These are phyloP conservation scores for Gastrodia elata DNA, from an alignment of 106 monocot genomes.

Conservation along the genomic window DNA sequence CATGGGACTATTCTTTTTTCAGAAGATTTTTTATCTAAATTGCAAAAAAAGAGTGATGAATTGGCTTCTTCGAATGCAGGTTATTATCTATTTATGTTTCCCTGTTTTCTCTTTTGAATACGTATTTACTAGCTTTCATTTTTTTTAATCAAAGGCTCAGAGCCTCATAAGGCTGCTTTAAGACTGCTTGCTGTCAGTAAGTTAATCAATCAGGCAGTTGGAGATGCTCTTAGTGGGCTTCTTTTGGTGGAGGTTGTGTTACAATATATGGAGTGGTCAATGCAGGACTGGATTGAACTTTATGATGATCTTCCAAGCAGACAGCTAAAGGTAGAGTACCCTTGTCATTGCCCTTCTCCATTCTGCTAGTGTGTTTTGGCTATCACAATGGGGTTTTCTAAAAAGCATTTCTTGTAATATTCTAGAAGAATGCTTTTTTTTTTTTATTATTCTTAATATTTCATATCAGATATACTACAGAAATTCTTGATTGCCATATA, in stretches of 20 bases:
- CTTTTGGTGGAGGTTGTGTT: constrained; percentile 85
- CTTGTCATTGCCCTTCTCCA: neutral
- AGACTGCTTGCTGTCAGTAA: constrained; percentile 69
- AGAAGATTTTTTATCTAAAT: constrained; percentile 29
- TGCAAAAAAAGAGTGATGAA: constrained; percentile 35
- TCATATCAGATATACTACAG: too few relatives aligned
- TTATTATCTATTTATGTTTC: constrained; percentile 15
- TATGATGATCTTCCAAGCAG: constrained; percentile 86
- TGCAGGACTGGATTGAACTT: constrained; percentile 64
- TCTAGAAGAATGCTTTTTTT: too few relatives aligned
- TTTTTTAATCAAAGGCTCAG: constrained; percentile 36
- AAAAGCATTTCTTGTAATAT: neutral
- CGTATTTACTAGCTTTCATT: neutral
- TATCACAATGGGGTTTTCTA: neutral
- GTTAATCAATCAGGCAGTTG: constrained; percentile 86
- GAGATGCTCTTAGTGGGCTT: constrained; percentile 87
- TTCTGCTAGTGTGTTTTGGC: neutral
- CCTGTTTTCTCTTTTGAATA: neutral
- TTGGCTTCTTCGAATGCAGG: constrained; percentile 40
- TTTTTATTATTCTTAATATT: too few relatives aligned
- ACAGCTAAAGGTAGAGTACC: constrained; percentile 66
- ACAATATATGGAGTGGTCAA: constrained; percentile 70
- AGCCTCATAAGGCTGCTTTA: constrained; percentile 51
- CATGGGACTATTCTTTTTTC: constrained; percentile 88
- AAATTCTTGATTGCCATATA: too few relatives aligned